Conservation (phyloP, 257 asterid genomes). For the Asclepias syriaca region DNA sequence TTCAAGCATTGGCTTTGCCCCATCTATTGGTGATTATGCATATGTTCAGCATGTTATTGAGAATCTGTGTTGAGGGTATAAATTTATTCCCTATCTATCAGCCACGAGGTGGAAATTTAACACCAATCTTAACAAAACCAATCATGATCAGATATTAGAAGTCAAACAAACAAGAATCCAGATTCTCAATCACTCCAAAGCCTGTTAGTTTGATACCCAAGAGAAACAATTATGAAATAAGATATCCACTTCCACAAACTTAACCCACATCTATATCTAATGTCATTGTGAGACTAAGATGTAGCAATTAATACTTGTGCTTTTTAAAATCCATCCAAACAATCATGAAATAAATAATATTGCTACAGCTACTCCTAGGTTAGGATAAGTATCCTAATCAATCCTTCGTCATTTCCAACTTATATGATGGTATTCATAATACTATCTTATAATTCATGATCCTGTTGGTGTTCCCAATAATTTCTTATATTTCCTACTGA, state of each 20-base stretch:
- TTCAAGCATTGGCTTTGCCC: too few species aligned
- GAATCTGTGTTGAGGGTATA: too few species aligned
- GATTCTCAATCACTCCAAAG: background rate
- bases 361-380: background rate
- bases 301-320: background rate
- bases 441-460: background rate
- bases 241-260: background rate
- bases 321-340: background rate
- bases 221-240: background rate
- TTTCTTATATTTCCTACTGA: background rate
- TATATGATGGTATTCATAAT: background rate
- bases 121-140: conserved; percentile 7
- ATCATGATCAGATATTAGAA: background rate
- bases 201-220: background rate
- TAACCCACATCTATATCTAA: background rate
- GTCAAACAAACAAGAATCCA: too few species aligned
- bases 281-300: background rate
- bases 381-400: background rate
- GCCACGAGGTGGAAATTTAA: background rate
- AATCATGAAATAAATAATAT: background rate
- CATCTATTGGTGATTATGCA: too few species aligned
- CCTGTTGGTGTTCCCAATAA: background rate
- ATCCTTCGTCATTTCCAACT: background rate
- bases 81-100: too few species aligned
- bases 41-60: too few species aligned